Evolutionary conservation across 2,329 filamentous ascomycete genomes (phyloP), one percentile per base, ranked within the genome.

Genomic region (Whalleya microplaca): DNA sequence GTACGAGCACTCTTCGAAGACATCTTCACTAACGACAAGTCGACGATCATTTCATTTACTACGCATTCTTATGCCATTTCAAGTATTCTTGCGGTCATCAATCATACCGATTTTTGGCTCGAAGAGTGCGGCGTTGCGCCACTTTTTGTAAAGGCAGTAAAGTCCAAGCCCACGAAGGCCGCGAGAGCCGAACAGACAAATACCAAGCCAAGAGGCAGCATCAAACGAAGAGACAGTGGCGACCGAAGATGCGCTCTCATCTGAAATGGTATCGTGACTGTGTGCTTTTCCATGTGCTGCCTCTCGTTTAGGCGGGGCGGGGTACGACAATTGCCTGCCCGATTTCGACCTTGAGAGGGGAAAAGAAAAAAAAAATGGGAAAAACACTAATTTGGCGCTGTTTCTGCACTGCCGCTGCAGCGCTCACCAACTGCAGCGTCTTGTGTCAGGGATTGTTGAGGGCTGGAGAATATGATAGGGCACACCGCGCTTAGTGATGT

Each of bases 1-100:
- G 59, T 41, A 27, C 58, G 56, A n/a, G n/a, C 16, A 4, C 53
- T 64, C 7, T 49, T 64, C 16, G 58, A 63, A 37, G 62, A 64
- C 10, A 63, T 64, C 14, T 64, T 64, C 21, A 23, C 50, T 6
- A 41, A 58, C 19, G 55, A 64, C 45, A 20, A 40, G 18, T 55
- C 57, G 7, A 51, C 42, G 1, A 52, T 64, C 23, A 55, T 64
- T 21, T 59, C 60, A 1, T 29, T 64, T 3, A 64, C 55, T 8
- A 61, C 62, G 1, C 62, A 64, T 41, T 64, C 62, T 1, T 64
- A 63, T 32, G 42, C 62, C n/a, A 47, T 64, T 14, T 56, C 55
- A 1, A 51, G 43, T 6, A 50, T 64, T 10, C 51, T 61, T 3
- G 29, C 43, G 19, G 29, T 47, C 2, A 19, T 63, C 2, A 51